Conservation (phyloP, 1,284 basidiomycete genomes). For the Apiotrichum brassicae region DNA sequence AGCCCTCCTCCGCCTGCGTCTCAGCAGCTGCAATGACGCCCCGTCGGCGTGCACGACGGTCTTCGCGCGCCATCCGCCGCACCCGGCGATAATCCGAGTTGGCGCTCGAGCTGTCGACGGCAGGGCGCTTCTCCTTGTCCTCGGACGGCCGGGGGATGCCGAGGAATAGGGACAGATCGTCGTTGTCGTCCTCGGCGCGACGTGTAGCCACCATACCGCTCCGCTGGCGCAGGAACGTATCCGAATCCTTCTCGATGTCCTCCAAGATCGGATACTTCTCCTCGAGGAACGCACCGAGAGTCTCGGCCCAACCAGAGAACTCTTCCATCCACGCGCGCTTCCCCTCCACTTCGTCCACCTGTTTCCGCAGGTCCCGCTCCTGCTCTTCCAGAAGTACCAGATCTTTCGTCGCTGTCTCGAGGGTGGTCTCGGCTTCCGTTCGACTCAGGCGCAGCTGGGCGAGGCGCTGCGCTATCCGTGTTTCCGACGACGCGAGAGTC, state of each 20-base stretch:
- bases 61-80: conserved; percentile 53
- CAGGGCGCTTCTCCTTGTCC: conserved; percentile 19
- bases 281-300: conserved; percentile 78
- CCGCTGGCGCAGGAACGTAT: conserved; percentile 68
- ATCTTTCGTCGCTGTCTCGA: conserved; percentile 53
- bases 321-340: conserved; percentile 82
- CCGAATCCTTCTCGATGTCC: conserved; percentile 72
- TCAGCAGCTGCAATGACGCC: conserved; percentile 2
- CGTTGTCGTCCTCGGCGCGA: conserved; percentile 65
- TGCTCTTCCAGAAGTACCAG: conserved; percentile 63
- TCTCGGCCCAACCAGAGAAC: conserved; percentile 81
- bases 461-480: conserved; percentile 59
- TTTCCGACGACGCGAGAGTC: conserved; percentile 63
- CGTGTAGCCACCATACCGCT: conserved; percentile 62
- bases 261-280: conserved; percentile 87
- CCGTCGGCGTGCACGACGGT: conserved; percentile 52
- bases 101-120: conserved; percentile 34
- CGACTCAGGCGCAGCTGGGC: conserved; percentile 49
- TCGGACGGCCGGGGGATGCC: conserved; percentile 51
- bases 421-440: conserved; percentile 37
- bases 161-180: conserved; percentile 71
- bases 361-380: conserved; percentile 69
- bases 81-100: conserved; percentile 53
- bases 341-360: conserved; percentile 69
- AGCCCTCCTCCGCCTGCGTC: conserved; percentile 60